phyloP scores from a whole-genome alignment of 306 rosid genomes.

The Argentina anserina region DNA sequence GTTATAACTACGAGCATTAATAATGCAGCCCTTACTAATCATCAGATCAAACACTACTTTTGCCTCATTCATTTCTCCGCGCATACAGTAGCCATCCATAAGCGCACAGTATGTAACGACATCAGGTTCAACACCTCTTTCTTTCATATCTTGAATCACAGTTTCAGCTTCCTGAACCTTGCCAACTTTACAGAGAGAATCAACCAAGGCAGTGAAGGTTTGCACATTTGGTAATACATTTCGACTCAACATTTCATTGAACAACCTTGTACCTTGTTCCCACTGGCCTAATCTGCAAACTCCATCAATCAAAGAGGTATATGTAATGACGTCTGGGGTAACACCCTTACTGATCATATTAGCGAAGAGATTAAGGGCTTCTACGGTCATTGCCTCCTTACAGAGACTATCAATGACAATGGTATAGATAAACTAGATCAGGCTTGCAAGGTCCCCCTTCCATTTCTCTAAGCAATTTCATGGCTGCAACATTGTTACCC shows the following conservation, averaged over 20 bases:
- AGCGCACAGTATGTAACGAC: background rate
- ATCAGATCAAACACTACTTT: background rate
- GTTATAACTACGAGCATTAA: background rate
- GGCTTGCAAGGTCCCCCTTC: constrained; percentile 15
- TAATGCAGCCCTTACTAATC: background rate
- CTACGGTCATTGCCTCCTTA: background rate
- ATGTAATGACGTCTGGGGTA: constrained; percentile 5
- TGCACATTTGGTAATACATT: background rate
- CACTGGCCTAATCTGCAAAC: background rate
- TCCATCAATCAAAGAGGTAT: background rate
- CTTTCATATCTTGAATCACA: background rate
- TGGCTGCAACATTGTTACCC: background rate
- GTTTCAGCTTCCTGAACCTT: constrained; percentile 4
- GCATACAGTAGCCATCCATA: background rate
- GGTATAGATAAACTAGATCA: constrained; percentile 23
- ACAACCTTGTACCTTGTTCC: background rate
- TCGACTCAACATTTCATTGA: background rate
- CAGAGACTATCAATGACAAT: constrained; percentile 19
- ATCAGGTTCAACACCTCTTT: background rate
- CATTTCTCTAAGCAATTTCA: constrained; percentile 18
- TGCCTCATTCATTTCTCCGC: background rate
- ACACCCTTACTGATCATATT: background rate
- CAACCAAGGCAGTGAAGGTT: background rate
- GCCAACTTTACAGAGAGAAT: background rate
- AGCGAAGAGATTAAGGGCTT: background rate